phyloP scores from a whole-genome alignment of 2,329 filamentous ascomycete genomes.

The Colletotrichum sp. region DNA sequence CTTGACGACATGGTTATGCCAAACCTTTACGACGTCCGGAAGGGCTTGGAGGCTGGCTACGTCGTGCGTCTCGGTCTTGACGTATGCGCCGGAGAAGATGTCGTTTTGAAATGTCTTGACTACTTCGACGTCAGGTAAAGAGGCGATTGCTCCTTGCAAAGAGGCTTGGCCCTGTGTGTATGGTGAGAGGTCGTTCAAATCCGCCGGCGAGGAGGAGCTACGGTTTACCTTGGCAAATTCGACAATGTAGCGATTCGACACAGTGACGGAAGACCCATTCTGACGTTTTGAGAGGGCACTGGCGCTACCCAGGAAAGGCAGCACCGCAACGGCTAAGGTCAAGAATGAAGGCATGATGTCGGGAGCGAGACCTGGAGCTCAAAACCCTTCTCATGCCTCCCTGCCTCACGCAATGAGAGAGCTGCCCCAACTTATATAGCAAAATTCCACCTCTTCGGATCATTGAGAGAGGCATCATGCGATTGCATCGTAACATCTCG shows the following conservation, averaged over 20 bases:
- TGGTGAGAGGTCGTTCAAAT: not conserved
- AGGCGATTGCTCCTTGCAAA: not conserved
- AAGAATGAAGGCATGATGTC: not conserved
- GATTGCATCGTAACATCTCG: not conserved
- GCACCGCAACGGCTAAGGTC: not conserved
- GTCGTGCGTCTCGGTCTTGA: constrained; percentile 37
- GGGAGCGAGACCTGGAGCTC: fast-evolving
- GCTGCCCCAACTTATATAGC: not conserved
- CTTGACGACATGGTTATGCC: constrained; percentile 25
- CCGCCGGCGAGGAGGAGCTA: no score
- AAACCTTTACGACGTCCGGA: constrained; percentile 38
- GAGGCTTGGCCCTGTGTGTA: not conserved
- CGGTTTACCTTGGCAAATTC: constrained; percentile 7
- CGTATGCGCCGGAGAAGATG: constrained; percentile 36
- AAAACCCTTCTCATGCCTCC: not conserved
- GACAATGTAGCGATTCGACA: constrained; percentile 9
- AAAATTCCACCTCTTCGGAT: fast-evolving
- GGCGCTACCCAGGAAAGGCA: not conserved
- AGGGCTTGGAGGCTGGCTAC: constrained; percentile 34
- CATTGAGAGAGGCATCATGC: not conserved
- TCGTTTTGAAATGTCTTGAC: constrained; percentile 24
- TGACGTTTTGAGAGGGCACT: not conserved
- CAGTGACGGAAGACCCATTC: not conserved
- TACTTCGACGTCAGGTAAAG: not conserved
- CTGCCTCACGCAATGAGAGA: not conserved